phyloP scores from a whole-genome alignment of 192 early-diverging fungal genomes.

The Rhizophagus prolifer region DNA sequence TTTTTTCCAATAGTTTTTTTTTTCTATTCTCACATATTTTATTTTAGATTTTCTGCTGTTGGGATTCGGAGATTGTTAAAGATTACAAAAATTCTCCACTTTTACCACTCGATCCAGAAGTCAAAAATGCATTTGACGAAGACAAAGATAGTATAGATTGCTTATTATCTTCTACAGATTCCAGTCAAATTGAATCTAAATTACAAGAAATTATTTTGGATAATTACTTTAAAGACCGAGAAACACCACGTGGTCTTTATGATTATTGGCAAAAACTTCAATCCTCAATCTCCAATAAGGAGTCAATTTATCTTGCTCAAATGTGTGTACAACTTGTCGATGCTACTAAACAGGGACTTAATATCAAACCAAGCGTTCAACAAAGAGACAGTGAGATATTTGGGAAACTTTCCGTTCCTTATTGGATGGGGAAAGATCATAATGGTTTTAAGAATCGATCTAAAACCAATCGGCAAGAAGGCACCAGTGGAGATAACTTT shows the following conservation, averaged over 20 bases:
- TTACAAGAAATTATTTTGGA: background rate
- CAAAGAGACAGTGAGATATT: conserved; percentile 7
- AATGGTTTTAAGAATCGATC: background rate
- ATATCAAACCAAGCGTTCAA: background rate
- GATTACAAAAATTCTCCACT: conserved; percentile 23
- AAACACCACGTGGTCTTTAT: background rate
- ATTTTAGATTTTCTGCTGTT: conserved; percentile 40
- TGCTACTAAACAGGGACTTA: conserved; percentile 37
- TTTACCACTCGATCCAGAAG: background rate
- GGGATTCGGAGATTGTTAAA: conserved; percentile 36
- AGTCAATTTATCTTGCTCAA: conserved; percentile 17
- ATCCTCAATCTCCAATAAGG: background rate
- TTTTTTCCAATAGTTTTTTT: background rate
- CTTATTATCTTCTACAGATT: no score
- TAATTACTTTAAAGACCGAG: background rate
- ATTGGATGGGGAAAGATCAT: conserved; percentile 27
- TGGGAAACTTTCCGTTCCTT: conserved; percentile 3
- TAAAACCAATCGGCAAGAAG: background rate
- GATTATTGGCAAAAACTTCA: background rate
- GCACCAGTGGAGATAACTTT: background rate
- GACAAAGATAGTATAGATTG: background rate
- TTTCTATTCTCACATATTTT: background rate
- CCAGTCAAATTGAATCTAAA: background rate
- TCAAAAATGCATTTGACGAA: conserved; percentile 29
- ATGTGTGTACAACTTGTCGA: conserved; percentile 36